Evolutionary conservation across 352 stramenopile genomes (phyloP), one percentile per base, ranked within the genome.

Genomic region (Thalassiosira mediterranea): DNA sequence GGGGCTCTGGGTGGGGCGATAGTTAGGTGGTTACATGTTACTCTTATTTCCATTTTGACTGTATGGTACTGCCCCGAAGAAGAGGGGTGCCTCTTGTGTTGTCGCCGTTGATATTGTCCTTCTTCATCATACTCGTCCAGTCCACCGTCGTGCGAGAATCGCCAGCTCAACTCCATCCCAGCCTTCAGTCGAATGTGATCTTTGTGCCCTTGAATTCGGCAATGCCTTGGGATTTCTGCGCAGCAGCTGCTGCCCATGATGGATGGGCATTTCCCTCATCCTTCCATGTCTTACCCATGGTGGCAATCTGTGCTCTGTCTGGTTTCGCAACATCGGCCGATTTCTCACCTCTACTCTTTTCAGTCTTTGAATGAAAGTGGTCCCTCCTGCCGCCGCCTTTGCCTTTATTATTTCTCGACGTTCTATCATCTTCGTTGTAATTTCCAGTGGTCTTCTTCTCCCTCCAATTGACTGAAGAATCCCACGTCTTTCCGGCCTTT

Each of bases 171-270:
- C 25, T 49, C 1, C 15, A 13, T 47, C 34, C 2, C 52, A 49
- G 19, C 37, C 0, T 31, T 75, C n/a, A 86, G 63, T 88, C 69
- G 62, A 92, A 92, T 10, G 86, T 90, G 57, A 90, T 90, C 63
- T 90, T 91, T 37, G 65, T 91, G 47, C 87, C 87, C 72, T 84
- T 28, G 49, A 93, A 93, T 48, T 80, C 67, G 15, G 81, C 80
- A 76, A 93, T 91, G 17, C 73, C 80, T 56, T 77, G 53, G 60
- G 59, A 73, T 51, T 90, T 88, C 61, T 88, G 72, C 46, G 76
- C 64, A 42, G 88, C 70, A 52, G 72, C 76, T 4, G 87, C 87
- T 40, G 64, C 80, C 87, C 87, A 93, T 56, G 81, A 90, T 34
- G 87, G 87, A 81, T 93, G 87, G 2, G 61, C 75, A 19, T 81